Percentiles rank a stretch among this genome's conserved stretches.
These are phyloP conservation scores for Brettanomyces custersianus DNA, from an alignment of 805 yeast species.

Conservation along the genomic window DNA sequence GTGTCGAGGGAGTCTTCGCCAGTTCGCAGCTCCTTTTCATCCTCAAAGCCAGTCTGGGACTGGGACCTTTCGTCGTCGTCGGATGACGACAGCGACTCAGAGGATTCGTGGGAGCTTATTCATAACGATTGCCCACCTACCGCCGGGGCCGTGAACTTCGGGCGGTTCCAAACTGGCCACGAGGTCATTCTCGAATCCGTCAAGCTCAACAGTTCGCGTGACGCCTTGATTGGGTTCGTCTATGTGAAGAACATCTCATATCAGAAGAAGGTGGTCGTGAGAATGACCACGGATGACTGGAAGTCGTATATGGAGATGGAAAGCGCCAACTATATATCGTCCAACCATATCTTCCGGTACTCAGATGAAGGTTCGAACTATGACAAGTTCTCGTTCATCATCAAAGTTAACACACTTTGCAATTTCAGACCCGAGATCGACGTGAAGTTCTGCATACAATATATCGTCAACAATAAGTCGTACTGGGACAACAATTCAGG, in stretches of 20 bases:
- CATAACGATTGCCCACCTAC: slow-evolving; percentile 24
- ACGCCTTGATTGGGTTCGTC: slow-evolving; percentile 32
- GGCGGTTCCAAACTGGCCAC: slow-evolving; percentile 22
- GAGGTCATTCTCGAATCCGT: slow-evolving; percentile 28
- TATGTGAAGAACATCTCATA: slow-evolving; percentile 30
- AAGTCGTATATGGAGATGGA: slow-evolving; percentile 24
- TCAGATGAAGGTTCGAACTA: slow-evolving; percentile 22
- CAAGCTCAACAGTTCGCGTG: slow-evolving; percentile 31
- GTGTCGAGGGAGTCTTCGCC: slow-evolving; percentile 56
- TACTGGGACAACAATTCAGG: slow-evolving; percentile 34
- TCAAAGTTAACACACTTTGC: slow-evolving; percentile 30
- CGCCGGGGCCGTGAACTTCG: slow-evolving; percentile 20
- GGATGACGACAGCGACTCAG: slow-evolving; percentile 1
- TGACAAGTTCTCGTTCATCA: slow-evolving; percentile 40
- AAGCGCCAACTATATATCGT: slow-evolving; percentile 27
- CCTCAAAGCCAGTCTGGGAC: slow-evolving; percentile 18
- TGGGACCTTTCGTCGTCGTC: slow-evolving; percentile 8
- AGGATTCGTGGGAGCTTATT: slow-evolving; percentile 22
- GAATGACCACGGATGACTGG: slow-evolving; percentile 44
- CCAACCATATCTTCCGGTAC: slow-evolving; percentile 32
- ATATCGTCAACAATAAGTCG: slow-evolving; percentile 22
- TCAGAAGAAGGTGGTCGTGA: slow-evolving; percentile 33
- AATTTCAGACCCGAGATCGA: slow-evolving; percentile 17
- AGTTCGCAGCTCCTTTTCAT: slow-evolving; percentile 14
- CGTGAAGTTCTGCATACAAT: slow-evolving; percentile 32